phyloP scores from a whole-genome alignment of 2,329 filamentous ascomycete species.

The Verticillium nonalfalfae region DNA sequence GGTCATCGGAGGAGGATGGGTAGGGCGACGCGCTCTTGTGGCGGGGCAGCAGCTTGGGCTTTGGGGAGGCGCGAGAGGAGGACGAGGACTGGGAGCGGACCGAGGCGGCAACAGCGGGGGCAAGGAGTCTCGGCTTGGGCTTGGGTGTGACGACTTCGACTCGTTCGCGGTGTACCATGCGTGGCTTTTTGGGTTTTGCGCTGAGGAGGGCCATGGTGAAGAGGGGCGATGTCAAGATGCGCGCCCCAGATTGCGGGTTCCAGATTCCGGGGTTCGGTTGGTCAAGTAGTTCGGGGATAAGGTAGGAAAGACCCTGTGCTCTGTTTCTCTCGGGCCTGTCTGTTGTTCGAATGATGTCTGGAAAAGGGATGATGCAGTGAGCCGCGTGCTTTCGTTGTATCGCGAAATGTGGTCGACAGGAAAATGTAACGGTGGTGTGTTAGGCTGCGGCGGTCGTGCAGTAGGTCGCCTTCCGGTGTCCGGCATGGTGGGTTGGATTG shows the following conservation, averaged over 20 bases:
- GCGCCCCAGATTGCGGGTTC: neutral
- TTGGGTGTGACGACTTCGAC: conserved; percentile 34
- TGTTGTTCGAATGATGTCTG: neutral
- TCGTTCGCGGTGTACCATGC: conserved; percentile 46
- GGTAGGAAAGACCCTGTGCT: too few relatives aligned
- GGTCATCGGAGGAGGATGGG: conserved; percentile 23
- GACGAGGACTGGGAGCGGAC: conserved; percentile 25
- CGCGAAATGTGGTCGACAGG: neutral
- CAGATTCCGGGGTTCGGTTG: neutral
- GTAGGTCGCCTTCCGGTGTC: neutral
- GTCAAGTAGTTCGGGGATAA: neutral
- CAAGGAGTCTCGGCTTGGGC: conserved; percentile 27
- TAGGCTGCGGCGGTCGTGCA: neutral
- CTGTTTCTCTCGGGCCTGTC: too few relatives aligned
- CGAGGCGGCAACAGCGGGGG: conserved; percentile 19
- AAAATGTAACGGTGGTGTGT: neutral
- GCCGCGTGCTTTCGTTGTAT: neutral
- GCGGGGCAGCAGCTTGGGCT: conserved; percentile 23
- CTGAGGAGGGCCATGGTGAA: conserved; percentile 26
- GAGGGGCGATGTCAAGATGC: neutral
- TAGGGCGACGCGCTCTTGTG: conserved; percentile 35
- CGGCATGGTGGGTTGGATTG: neutral
- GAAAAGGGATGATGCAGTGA: neutral
- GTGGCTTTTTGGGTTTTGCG: conserved; percentile 40
- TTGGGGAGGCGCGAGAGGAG: conserved; percentile 32